A percentile compares a stretch with the other conserved stretches of the same genome.
These are phyloP conservation scores for Talaromyces sp. DNA, from an alignment of 2,329 filamentous ascomycete species.

Conservation along the genomic window DNA sequence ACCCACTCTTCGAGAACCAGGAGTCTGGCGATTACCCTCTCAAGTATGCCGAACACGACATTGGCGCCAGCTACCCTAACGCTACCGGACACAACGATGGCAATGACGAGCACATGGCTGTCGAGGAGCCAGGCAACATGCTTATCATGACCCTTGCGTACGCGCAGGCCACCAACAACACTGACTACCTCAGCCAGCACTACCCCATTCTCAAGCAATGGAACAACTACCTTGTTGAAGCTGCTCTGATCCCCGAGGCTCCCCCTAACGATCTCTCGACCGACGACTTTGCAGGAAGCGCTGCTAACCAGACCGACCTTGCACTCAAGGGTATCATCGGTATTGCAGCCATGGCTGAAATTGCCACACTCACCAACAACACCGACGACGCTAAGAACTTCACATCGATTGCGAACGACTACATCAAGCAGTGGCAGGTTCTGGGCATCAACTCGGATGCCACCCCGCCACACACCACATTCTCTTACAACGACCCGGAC, in stretches of 20 bases:
- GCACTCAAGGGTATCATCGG: slow-evolving; percentile 58
- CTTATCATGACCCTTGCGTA: slow-evolving; percentile 32
- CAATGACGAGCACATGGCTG: slow-evolving; percentile 30
- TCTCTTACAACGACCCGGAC: slow-evolving; percentile 39
- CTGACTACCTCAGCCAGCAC: slow-evolving; percentile 25
- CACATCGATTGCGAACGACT: slow-evolving; percentile 44
- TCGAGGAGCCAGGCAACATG: slow-evolving; percentile 35
- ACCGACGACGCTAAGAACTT: slow-evolving; percentile 37
- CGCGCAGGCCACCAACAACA: slow-evolving; percentile 29
- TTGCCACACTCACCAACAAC: slow-evolving; percentile 45
- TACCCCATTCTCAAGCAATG: slow-evolving; percentile 27
- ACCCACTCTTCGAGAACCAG: slow-evolving; percentile 36
- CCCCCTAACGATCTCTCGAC: slow-evolving; percentile 39
- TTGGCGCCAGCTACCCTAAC: slow-evolving; percentile 33
- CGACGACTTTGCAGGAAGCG: slow-evolving; percentile 31
- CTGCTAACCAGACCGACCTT: slow-evolving; percentile 54
- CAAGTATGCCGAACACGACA: slow-evolving; percentile 30
- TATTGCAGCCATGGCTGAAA: slow-evolving; percentile 53
- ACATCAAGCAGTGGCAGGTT: slow-evolving; percentile 46
- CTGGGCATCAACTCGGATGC: slow-evolving; percentile 40
- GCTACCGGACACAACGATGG: slow-evolving; percentile 29
- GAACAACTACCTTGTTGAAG: slow-evolving; percentile 31
- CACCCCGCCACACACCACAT: slow-evolving; percentile 42
- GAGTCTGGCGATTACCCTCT: slow-evolving; percentile 27
- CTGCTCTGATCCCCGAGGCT: slow-evolving; percentile 37